Conservation (phyloP, 192 early-diverging fungal genomes). For the Dispira simplex region DNA sequence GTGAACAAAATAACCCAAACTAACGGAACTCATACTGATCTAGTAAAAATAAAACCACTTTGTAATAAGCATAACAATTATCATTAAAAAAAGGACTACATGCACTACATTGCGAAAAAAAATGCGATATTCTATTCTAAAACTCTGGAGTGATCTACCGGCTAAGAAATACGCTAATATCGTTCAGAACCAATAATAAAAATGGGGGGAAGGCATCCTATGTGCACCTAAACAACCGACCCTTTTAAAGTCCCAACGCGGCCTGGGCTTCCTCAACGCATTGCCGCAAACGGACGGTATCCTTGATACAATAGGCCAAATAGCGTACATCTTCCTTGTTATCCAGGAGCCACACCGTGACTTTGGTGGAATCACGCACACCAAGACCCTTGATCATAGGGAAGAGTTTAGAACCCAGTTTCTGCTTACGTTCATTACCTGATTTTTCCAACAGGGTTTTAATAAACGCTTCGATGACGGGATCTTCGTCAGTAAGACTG, state of each 20-base stretch:
- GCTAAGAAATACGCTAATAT: too few species aligned
- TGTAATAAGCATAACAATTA: too few species aligned
- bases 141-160: too few species aligned
- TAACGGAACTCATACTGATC: too few species aligned
- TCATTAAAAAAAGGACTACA: too few species aligned
- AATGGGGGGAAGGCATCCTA: too few species aligned
- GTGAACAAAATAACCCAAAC: too few species aligned
- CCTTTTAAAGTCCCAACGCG: not conserved
- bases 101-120: too few species aligned
- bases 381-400: conserved; percentile 34
- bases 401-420: conserved; percentile 32
- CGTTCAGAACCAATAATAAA: too few species aligned
- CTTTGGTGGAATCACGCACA: conserved; percentile 27
- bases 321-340: conserved; percentile 29
- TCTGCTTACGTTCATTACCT: conserved; percentile 30
- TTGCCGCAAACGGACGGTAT: conserved; percentile 17
- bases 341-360: conserved; percentile 34
- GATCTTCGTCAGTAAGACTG: conserved; percentile 10
- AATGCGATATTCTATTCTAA: too few species aligned
- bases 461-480: conserved; percentile 25
- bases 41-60: too few species aligned
- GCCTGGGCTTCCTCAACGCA: conserved; percentile 25
- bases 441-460: conserved; percentile 26
- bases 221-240: not conserved
- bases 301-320: conserved; percentile 29